Evolutionary conservation across 495 filamentous ascomycete species (phyloP), one percentile per base, ranked within the genome.

Genomic region (Podospora anserina): DNA sequence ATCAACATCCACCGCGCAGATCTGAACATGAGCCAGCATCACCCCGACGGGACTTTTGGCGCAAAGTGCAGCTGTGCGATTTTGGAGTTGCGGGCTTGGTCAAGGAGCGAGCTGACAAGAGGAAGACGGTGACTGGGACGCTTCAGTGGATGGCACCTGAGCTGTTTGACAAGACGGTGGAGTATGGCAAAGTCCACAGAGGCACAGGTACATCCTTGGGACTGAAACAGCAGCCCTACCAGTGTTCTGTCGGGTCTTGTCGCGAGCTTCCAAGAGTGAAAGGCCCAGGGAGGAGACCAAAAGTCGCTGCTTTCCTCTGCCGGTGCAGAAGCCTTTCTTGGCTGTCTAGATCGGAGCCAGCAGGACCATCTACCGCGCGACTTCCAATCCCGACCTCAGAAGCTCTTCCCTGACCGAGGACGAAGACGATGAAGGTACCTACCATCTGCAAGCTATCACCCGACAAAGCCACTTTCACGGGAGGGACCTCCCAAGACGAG

Each of bases 91-190:
- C 94, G 20, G 94, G 92, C 57, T 84, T 96, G 66, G 83, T 97
- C 57, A 92, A 97, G 71, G 91, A 87, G 13, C 91, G 90, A 67
- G 74, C 88, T 56, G 91, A 95, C 72, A 99, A 97, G 78, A 83
- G 95, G 28, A 90, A 89, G 2, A 99, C 95, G 0, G 92, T 97
- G 76, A 91, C 98, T 59, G 95, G 95, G 13, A 98, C 95, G 5
- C 92, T 91, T 15, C 88, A 97, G 78, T 99, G 94, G 92, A 97
- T 98, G 94, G 91, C 95, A 0, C 95, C 93, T 0, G 95, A 99
- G 75, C 85, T 96, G 68, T 89, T 92, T 67, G 82, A 83, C 15
- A 78, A 80, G 4, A 78, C 79, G 1, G 78, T 82, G 19, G 83
- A 83, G 44, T 88, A 90, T 73, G 86, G 83, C 71, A 88, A 86